A percentile compares a stretch with the other conserved stretches of the same genome.
Conservation (phyloP, 2,329 filamentous ascomycete species). For the Arthrobotrys iridis region DNA sequence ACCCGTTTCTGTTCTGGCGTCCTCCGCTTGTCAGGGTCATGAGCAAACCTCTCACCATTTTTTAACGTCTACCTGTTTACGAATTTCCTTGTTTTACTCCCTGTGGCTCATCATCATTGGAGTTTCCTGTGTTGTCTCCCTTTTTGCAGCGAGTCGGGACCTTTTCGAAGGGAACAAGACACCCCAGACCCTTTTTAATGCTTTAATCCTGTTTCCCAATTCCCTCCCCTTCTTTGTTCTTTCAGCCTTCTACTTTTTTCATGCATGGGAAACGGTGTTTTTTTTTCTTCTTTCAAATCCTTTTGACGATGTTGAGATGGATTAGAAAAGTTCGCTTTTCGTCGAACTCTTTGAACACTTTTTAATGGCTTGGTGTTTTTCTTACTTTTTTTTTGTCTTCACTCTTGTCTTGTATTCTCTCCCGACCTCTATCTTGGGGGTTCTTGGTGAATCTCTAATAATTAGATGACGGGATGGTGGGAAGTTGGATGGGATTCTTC, state of each 20-base stretch:
- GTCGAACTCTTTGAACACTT: constrained; percentile 8
- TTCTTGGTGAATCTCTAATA: constrained; percentile 55
- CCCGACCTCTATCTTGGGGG: constrained; percentile 42
- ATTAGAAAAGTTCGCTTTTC: constrained; percentile 32
- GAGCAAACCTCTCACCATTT: constrained; percentile 30
- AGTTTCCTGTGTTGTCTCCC: constrained; percentile 53
- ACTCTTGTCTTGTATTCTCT: constrained; percentile 47
- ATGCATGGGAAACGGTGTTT: constrained; percentile 56
- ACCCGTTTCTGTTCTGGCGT: constrained; percentile 49
- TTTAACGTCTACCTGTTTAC: constrained; percentile 47
- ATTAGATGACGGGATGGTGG: constrained; percentile 30
- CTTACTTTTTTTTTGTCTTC: constrained; percentile 49
- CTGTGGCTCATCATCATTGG: constrained; percentile 42
- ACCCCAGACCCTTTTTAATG: constrained; percentile 39
- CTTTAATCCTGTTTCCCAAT: constrained; percentile 52
- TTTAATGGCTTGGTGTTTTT: constrained; percentile 47
- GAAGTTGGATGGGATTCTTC: background rate
- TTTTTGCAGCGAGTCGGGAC: constrained; percentile 52
- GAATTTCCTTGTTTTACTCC: constrained; percentile 46
- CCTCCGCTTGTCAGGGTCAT: constrained; percentile 53
- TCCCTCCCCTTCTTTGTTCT: constrained; percentile 43
- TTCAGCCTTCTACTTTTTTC: constrained; percentile 55
- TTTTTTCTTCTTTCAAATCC: constrained; percentile 23
- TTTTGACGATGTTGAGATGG: constrained; percentile 39
- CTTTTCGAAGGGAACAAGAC: constrained; percentile 38